Conservation (phyloP, 306 rosid genomes). For the Medicago truncatula region DNA sequence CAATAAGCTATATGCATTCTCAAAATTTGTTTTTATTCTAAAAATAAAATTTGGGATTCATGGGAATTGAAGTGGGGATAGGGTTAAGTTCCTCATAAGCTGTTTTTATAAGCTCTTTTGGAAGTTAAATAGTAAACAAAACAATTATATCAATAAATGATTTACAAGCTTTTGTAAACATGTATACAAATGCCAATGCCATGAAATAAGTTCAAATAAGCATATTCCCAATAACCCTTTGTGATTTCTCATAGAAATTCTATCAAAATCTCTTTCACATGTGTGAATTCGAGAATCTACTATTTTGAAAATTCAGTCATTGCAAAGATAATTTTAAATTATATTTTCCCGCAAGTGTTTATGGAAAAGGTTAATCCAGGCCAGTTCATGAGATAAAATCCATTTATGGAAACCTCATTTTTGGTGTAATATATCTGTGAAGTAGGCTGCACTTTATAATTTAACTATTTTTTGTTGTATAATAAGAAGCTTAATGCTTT, state of each 20-base stretch:
- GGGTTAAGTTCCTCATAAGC: not conserved
- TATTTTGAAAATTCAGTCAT: not conserved
- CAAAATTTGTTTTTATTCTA: constrained; percentile 5
- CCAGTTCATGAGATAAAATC: not conserved
- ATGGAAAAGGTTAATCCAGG: not conserved
- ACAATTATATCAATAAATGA: not conserved
- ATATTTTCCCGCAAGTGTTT: not conserved
- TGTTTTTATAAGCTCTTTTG: constrained; percentile 3
- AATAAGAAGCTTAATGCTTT: constrained; percentile 42
- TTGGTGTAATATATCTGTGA: constrained; percentile 34
- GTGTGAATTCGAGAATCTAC: not conserved
- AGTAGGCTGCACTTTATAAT: not conserved
- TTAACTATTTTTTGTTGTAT: constrained; percentile 20
- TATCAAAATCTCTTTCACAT: not conserved
- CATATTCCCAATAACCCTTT: not conserved
- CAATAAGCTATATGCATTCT: not conserved
- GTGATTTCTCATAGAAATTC: not conserved
- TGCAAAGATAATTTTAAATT: constrained; percentile 3
- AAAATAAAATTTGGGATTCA: not conserved
- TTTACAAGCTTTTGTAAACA: not conserved
- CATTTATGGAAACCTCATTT: constrained; percentile 23
- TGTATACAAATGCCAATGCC: not conserved
- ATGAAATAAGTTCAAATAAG: constrained; percentile 6
- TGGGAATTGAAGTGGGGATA: not conserved
- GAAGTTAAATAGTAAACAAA: not conserved